Evolutionary conservation across 2,329 filamentous ascomycete genomes (phyloP), one percentile per base, ranked within the genome.

Genomic region (Aspergillus persii): DNA sequence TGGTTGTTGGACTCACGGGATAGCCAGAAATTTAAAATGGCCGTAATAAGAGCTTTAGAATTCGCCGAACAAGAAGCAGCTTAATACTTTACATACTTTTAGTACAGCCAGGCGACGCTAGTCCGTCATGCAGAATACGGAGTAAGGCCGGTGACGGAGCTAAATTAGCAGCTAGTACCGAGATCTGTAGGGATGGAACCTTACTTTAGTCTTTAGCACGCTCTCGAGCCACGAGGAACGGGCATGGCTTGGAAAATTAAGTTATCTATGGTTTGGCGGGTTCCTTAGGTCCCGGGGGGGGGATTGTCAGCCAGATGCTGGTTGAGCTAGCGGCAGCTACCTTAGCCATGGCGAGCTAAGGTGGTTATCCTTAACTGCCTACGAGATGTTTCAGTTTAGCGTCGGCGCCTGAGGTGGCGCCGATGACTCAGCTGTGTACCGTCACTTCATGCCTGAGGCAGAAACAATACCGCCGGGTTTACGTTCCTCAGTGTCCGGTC

Each of bases 241-340:
- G 39, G 39, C 39, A 44, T 18, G 41, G 44, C 44, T 47, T 23
- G 26, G 26, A 11, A 27, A 27, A 8, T 47, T 58, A 54, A 52
- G 52, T 54, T 58, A 58, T 58, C 57, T 58, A 54, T 36, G 49
- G 44, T 53, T 48, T 54, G 41, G 56, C 56, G 56, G 56, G 36
- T 53, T 49, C 50, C 30, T 39, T 54, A 54, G 56, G 26, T 18
- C 33, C 54, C 47, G 54, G 29, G 54, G 29, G 15, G 29, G 47
- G 29, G 18, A 46, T 48, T 49, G 23, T 36, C 47, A 58, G 29
- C 50, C 44, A 58, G 50, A 58, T 53, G 50, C 46, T 54, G 56
- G 56, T 58, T 30, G 50, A 47, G 54, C 56, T 58, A 58, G 56
- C 51, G 55, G 55, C 55, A 53, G 27, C 27, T 53, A 47, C 55